Evolutionary conservation across 495 filamentous ascomycete species (phyloP), one percentile per base, ranked within the genome.

Genomic region (Xylaria palmicola): DNA sequence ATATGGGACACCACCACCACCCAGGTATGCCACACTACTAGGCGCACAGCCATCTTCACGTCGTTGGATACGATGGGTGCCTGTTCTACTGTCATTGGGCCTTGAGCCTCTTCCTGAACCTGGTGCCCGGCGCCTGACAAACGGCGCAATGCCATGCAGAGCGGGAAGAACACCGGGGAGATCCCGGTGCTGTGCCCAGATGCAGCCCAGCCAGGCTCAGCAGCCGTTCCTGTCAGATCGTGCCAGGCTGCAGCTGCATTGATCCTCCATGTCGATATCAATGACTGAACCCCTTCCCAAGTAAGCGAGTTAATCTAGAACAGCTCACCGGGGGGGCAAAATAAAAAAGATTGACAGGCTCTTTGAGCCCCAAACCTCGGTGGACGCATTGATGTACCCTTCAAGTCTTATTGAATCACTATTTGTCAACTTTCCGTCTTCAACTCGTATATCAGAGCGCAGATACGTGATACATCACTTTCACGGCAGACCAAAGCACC

Each of bases 201-300:
- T 60, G 57, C 57, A 44, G 57, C 57, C 57, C 36, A 44, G 57
- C n/a, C n/a, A n/a, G n/a, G n/a, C n/a, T 39, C 24, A 22, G 29
- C 40, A 26, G 34, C 47, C 10, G 57, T 60, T 29, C 57, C 57
- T 60, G 57, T 39, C 56, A 51, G 56, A 59, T 59, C 56, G 50
- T 48, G 12, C 24, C 27, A 60, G 57, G 37, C 26, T 34, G 3
- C 29, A 51, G 20, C 13, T 6, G 37, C 47, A 41, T 52, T 27
- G 37, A 60, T 60, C 57, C 44, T 34, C 39, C 10, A 19, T 44
- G 30, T n/a, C 19, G 8, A 12, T 17, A 32, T 37, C 41, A 37
- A 52, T 24, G n/a, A n/a, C n/a, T n/a, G n/a, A n/a, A n/a, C 32
- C 49, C 15, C 32, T n/a, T 22, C 30, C 32, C 19, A 10, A 37